These are phyloP conservation scores for Setomelanomma holmii DNA, from an alignment of 2,329 filamentous ascomycete species.

Conservation along the genomic window DNA sequence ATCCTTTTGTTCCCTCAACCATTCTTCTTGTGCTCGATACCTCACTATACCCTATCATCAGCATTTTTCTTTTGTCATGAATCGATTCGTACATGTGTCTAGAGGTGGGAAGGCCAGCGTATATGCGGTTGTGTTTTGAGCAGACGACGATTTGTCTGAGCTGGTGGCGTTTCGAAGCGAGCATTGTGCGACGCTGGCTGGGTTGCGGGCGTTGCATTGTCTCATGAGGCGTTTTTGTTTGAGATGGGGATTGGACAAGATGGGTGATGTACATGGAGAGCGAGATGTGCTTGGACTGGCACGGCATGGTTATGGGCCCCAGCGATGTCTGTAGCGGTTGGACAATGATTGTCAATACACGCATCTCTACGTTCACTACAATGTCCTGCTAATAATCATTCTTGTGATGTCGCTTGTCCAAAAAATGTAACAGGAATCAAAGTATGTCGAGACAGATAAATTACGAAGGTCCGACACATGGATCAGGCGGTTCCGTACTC, in stretches of 20 bases:
- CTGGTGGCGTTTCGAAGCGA: conserved; percentile 22
- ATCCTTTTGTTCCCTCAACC: neutral
- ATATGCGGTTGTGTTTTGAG: conserved; percentile 7
- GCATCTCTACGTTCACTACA: neutral
- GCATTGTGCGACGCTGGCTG: conserved; percentile 8
- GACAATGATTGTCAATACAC: conserved; percentile 1
- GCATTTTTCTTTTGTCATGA: conserved; percentile 10
- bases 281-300: neutral
- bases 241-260: neutral
- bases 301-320: too few species aligned
- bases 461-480: conserved; percentile 46
- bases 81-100: neutral
- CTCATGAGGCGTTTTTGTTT: neutral
- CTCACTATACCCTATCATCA: conserved; percentile 33
- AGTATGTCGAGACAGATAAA: conserved; percentile 50
- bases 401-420: neutral
- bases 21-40: conserved; percentile 19
- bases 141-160: conserved; percentile 14
- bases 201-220: neutral
- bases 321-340: neutral
- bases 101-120: conserved; percentile 5
- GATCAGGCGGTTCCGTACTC: conserved; percentile 47
- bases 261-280: neutral
- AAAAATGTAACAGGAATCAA: neutral
- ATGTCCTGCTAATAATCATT: neutral